Conservation (phyloP, 179 eudicot species). For the Amaranthus tricolor region DNA sequence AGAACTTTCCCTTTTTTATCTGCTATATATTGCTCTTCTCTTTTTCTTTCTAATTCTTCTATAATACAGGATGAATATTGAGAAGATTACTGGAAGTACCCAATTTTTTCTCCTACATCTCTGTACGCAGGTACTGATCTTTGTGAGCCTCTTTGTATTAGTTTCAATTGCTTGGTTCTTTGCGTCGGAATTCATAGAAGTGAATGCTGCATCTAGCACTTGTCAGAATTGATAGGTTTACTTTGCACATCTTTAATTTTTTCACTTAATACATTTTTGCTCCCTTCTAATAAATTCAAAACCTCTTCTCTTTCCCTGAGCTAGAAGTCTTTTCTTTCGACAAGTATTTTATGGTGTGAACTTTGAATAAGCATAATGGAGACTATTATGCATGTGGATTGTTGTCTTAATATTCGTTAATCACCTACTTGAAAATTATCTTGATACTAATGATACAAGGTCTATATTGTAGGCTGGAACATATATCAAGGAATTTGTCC, state of each 20-base stretch:
- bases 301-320: neutral
- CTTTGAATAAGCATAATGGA: neutral
- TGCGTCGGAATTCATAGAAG: neutral
- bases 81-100: constrained; percentile 70
- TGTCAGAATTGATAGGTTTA: neutral
- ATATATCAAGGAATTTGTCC: constrained; percentile 96
- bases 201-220: neutral
- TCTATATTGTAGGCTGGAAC: constrained; percentile 78
- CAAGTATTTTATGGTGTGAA: neutral
- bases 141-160: constrained; percentile 2
- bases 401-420: neutral
- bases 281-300: too few species aligned
- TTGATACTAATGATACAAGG: constrained; percentile 2
- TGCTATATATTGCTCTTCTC: neutral
- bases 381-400: neutral
- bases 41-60: neutral
- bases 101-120: constrained; percentile 87
- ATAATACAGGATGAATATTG: constrained; percentile 76
- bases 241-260: neutral
- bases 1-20: neutral
- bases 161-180: neutral
- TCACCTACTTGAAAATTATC: neutral
- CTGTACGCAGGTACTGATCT: constrained; percentile 78
- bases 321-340: neutral
- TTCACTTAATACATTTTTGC: too few species aligned